phyloP scores from a whole-genome alignment of 1,284 basidiomycete species.

The Inonotus obliquus region DNA sequence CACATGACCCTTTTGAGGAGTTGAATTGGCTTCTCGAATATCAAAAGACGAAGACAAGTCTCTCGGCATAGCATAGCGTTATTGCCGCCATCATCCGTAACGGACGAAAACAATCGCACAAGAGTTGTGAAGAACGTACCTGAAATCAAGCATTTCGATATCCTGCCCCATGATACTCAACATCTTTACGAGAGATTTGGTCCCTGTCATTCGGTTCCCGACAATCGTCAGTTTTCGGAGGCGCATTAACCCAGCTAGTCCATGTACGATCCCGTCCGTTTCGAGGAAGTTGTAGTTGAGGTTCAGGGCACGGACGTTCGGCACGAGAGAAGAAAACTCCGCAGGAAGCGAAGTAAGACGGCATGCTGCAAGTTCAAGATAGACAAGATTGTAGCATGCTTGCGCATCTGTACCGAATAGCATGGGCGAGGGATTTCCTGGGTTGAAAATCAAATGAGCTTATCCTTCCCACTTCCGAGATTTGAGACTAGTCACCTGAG shows the following conservation, averaged over 20 bases:
- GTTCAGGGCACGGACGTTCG: conserved; percentile 91
- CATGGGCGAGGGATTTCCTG: conserved; percentile 38
- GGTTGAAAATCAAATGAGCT: conserved; percentile 5
- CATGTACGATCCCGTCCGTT: conserved; percentile 47
- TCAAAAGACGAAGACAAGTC: not conserved
- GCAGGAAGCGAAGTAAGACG: conserved; percentile 73
- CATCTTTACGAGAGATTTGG: conserved; percentile 65
- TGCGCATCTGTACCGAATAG: conserved; percentile 24
- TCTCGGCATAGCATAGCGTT: not conserved
- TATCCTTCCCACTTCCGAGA: not conserved
- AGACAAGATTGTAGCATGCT: conserved; percentile 83
- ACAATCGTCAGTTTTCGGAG: conserved; percentile 82
- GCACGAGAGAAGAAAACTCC: conserved; percentile 62
- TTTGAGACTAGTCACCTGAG: conserved; percentile 55
- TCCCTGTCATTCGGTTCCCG: conserved; percentile 73
- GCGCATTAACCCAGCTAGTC: conserved; percentile 67
- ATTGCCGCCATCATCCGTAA: not conserved
- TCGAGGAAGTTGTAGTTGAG: conserved; percentile 92
- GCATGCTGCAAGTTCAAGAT: conserved; percentile 92
- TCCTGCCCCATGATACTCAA: conserved; percentile 63
- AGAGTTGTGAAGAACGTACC: conserved; percentile 49
- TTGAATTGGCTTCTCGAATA: not conserved
- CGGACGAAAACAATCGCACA: not conserved
- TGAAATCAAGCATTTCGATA: conserved; percentile 85
- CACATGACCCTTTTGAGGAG: not conserved